Evolutionary conservation across 2,329 filamentous ascomycete genomes (phyloP).

Genomic region (Zasmidium angulare): DNA sequence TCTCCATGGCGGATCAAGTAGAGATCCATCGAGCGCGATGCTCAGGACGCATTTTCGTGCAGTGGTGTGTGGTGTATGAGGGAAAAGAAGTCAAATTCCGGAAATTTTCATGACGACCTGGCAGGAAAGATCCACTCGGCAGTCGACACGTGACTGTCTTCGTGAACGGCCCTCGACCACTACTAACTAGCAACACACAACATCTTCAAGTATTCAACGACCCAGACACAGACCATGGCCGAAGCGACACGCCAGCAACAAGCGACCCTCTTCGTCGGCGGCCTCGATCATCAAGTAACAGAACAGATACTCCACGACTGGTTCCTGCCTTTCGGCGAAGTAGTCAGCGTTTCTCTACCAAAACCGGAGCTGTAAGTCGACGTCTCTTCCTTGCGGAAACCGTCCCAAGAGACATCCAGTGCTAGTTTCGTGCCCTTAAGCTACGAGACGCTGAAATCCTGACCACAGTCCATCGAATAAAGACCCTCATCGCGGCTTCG

Average conservation of each 20-base stretch:
- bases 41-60: background rate
- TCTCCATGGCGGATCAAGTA: conserved; percentile 85
- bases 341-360: conserved; percentile 85
- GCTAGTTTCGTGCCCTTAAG: too few species aligned
- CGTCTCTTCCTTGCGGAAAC: too few species aligned
- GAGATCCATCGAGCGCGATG: conserved; percentile 55
- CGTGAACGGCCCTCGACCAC: too few species aligned
- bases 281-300: conserved; percentile 77
- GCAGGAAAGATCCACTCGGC: background rate
- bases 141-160: background rate
- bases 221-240: conserved; percentile 59
- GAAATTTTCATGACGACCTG: background rate
- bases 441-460: too few species aligned
- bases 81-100: background rate
- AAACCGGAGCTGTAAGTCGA: conserved; percentile 73
- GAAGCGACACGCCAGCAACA: conserved; percentile 72
- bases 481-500: conserved; percentile 86
- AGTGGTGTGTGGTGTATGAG: background rate
- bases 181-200: too few species aligned
- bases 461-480: conserved; percentile 64
- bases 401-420: too few species aligned
- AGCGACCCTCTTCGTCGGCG: conserved; percentile 88
- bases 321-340: conserved; percentile 95
- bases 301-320: conserved; percentile 76
- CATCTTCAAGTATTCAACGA: background rate